These are phyloP conservation scores for Groenewaldozyma sp. DNA, from an alignment of 1,139 yeast genomes.

Conservation along the genomic window DNA sequence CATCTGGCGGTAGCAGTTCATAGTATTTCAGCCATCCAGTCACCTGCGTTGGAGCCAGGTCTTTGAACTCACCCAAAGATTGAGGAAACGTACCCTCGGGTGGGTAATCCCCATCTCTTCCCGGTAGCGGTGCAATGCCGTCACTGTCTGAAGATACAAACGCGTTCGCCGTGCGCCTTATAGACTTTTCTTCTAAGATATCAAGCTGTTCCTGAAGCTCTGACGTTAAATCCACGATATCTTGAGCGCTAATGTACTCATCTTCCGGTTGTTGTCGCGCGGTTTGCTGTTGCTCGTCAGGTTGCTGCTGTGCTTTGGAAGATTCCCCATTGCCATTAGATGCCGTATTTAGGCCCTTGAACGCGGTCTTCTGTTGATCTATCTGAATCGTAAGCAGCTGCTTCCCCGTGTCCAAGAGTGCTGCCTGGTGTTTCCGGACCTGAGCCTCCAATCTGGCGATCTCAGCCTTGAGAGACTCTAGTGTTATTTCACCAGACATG, in stretches of 20 bases:
- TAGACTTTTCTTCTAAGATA: conserved; percentile 31
- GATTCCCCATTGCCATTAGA: conserved; percentile 1
- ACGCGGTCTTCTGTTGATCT: conserved; percentile 30
- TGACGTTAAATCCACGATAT: conserved; percentile 73
- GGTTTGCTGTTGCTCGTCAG: conserved; percentile 6
- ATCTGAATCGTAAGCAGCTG: conserved; percentile 65
- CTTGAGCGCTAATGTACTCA: conserved; percentile 69
- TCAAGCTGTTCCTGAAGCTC: conserved; percentile 86
- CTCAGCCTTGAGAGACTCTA: conserved; percentile 16
- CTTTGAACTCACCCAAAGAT: conserved; percentile 46
- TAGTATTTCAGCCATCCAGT: conserved; percentile 57
- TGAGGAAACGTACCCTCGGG: conserved; percentile 42
- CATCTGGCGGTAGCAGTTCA: conserved; percentile 36
- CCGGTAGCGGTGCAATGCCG: conserved; percentile 46
- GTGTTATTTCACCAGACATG: conserved; percentile 10
- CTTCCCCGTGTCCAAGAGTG: conserved; percentile 61
- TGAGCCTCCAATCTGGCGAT: conserved; percentile 22
- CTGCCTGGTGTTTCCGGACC: conserved; percentile 24
- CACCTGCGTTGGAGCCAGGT: conserved; percentile 37
- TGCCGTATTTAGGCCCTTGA: conserved; percentile 7
- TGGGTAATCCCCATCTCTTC: conserved; percentile 59
- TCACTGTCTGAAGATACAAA: conserved; percentile 32
- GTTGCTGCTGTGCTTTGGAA: not conserved
- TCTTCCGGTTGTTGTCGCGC: no score
- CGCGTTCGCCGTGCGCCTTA: conserved; percentile 29